Evolutionary conservation across 768 basidiomycete genomes (phyloP).

Genomic region (Daedalea quercina): DNA sequence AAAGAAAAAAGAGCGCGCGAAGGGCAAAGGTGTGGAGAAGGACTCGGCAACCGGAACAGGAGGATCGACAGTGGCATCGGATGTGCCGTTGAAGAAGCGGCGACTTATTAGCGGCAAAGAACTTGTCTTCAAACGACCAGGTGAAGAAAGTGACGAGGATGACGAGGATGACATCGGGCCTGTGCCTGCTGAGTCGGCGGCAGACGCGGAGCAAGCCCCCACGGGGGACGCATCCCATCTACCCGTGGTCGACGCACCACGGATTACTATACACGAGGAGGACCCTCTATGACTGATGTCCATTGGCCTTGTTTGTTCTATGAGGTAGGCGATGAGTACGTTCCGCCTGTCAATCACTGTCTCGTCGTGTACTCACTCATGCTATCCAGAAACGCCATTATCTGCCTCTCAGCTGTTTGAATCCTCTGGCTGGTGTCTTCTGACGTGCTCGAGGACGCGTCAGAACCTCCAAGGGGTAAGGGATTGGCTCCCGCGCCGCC

Average conservation of each 20-base stretch:
- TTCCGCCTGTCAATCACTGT: too few species aligned
- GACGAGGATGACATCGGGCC: conserved; percentile 19
- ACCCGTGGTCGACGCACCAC: conserved; percentile 28
- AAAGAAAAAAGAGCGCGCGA: conserved; percentile 80
- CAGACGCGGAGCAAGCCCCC: not conserved
- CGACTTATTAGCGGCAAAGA: conserved; percentile 76
- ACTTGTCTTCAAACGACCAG: conserved; percentile 49
- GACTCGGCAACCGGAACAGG: conserved; percentile 14
- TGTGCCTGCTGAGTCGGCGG: conserved; percentile 1
- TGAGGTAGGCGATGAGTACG: not conserved
- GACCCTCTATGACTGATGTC: conserved; percentile 18
- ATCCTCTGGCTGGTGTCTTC: too few species aligned
- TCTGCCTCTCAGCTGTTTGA: too few species aligned
- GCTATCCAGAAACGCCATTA: too few species aligned
- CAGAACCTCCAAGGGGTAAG: too few species aligned
- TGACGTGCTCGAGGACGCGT: too few species aligned
- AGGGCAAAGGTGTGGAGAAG: conserved; percentile 25
- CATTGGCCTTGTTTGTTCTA: not conserved
- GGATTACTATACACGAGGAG: conserved; percentile 46
- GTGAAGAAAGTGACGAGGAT: conserved; percentile 41
- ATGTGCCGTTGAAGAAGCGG: conserved; percentile 65
- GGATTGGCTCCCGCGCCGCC: too few species aligned
- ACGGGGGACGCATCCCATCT: conserved; percentile 6
- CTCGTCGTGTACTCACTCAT: too few species aligned
- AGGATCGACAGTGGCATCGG: conserved; percentile 16